These are phyloP conservation scores for Cicer chorassanicum DNA, from an alignment of 306 rosid genomes.

Conservation along the genomic window DNA sequence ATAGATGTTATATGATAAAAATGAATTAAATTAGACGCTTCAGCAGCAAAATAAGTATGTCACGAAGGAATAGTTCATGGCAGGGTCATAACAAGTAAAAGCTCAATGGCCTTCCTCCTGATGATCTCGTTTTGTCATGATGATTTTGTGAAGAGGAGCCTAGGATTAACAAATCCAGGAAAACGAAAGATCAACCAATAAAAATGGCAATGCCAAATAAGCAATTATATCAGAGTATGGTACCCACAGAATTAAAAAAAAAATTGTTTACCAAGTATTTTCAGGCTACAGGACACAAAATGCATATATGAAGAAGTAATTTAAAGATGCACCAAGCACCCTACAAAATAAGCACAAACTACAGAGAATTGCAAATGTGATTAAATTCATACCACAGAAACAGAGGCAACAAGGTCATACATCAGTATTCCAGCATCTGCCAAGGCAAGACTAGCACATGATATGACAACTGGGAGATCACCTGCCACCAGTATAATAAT, in stretches of 20 bases:
- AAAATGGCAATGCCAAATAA: constrained; percentile 1
- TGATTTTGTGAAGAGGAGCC: constrained; percentile 11
- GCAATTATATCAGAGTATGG: constrained; percentile 26
- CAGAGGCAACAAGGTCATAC: constrained; percentile 92
- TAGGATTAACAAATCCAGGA: constrained; percentile 24
- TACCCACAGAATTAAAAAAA: constrained; percentile 6
- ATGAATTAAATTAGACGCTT: constrained; percentile 21
- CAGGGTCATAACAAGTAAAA: constrained; percentile 32
- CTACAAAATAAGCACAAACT: constrained; percentile 19
- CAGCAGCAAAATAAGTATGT: constrained; percentile 31
- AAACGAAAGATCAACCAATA: neutral
- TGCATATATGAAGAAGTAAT: constrained; percentile 23
- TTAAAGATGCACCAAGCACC: constrained; percentile 23
- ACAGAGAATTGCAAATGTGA: constrained; percentile 23
- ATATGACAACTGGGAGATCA: constrained; percentile 91
- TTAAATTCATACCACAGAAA: constrained; percentile 84
- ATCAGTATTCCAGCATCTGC: constrained; percentile 98
- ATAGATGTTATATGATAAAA: constrained; percentile 9
- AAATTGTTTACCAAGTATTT: neutral
- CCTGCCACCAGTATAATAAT: constrained; percentile 54
- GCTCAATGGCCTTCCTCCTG: constrained; percentile 1
- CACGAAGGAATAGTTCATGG: neutral
- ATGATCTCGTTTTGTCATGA: constrained; percentile 32
- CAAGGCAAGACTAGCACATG: constrained; percentile 97
- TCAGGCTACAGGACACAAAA: constrained; percentile 24